Evolutionary conservation across 108 stramenopile species (phyloP), one percentile per base, ranked within the genome.

Genomic region (Pseudonitzschia delicatissima): DNA sequence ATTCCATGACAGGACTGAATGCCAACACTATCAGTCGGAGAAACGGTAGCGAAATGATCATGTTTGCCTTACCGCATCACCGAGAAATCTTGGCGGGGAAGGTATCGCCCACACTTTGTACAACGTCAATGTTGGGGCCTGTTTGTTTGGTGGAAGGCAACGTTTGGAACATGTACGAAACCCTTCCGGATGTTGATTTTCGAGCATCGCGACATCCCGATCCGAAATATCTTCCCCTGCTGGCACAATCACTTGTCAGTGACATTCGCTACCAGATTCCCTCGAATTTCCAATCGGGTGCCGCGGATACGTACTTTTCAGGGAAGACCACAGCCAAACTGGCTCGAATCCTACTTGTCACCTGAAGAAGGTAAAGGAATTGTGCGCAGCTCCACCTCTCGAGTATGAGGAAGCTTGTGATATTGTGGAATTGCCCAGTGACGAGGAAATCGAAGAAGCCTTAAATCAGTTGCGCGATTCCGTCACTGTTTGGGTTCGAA

Each of bases 251-350:
- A 45, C 35, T 92, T 7, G 45, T 33, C 5, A 53, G 63, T 13
- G 90, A 87, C 60, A 66, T 85, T 21, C 37, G 35, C 5, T 95
- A 80, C 64, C 58, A 74, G 17, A 35, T 96, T n/a, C 88, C 91
- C 4, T 64, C 47, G 3, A 87, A 96, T 77, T 91, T 88, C 55
- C 51, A 75, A 50, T 55, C 69, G n/a, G 96, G 96, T 44, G 93
- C 90, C 20, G 94, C 92, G 0, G 96, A 96, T 64, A 97, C 96
- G 8, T 97, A 97, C 60, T 97, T 97, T 76, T 79, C 87, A 6
- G 96, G 93, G 13, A 97, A 97, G 66, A 74, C 87, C 50, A 60
- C 96, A 18, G 93, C 92, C 17, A 91, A 91, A 67, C 63, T 94
- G 18, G 86, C 82, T 25, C 88, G 96, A 2, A 87, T 94, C 45